Base-by-base conservation (phyloP, 2,329 filamentous ascomycete genomes). In the Macrophomina tecta region DNA sequence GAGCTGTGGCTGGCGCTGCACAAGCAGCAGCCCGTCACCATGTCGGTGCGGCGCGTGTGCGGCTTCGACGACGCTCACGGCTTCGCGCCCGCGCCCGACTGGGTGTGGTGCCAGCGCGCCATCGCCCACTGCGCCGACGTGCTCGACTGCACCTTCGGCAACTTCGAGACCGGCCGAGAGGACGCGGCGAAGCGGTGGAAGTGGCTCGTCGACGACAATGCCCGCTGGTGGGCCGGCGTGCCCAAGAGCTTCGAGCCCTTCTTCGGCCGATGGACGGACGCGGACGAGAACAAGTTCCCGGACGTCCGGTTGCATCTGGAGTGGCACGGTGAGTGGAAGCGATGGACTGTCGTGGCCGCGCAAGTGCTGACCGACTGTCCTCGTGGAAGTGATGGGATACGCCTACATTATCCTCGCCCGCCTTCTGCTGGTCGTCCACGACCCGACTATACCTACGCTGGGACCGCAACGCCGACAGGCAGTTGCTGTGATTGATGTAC, bases 211-310 rank as follows among this genome's bases (percentile, higher is more conserved):
- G 73, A 75, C 7, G 75, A 78, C 23, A 78, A 78, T 34, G 73
- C 69, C 40, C 70, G 73, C 3, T 78, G 76, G 76, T 73, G 70
- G 46, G 69, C 69, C n/a, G 70, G 73, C 36, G 65, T 75, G 30
- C 76, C 76, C 14, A 69, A 73, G 18, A 77, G 75, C 53, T 78
- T 78, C 49, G 76, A 78, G 51, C 75, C 76, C 0, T 77, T 75
- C 3, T 60, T 30, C 23, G 46, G 61, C 14, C 9, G 34, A 4
- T 56, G 18, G 3, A 36, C 16, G 7, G 30, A 36, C 12, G 23
- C 4, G 2, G 45, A 51, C 0, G 60, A 12, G 18, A 16, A n/a
- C 9, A 1, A 12, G 6, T 79, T 79, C 48, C 76, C 76, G 2
- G 76, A 77, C 64, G 73, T 78, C 11, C 71, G 75, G 28, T 75